Evolutionary conservation across 2,329 filamentous ascomycete genomes (phyloP).

Genomic region (Aspergillus luchuensis): DNA sequence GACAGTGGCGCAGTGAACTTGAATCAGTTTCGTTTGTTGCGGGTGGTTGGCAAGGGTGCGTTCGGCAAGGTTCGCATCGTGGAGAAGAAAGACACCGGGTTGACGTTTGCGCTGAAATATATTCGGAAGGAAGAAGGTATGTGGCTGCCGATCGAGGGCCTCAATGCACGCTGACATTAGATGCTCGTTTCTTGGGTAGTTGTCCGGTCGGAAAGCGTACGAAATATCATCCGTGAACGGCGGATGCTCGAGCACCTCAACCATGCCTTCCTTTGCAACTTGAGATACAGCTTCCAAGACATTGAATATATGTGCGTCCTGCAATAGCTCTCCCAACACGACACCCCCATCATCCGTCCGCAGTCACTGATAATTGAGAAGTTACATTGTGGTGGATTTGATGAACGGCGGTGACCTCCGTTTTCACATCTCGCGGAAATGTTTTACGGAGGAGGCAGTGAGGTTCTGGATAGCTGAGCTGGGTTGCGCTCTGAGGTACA

Average conservation of each 20-base stretch:
- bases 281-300: slow-evolving; percentile 98
- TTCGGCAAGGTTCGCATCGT: slow-evolving; percentile 99
- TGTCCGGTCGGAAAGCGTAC: slow-evolving; percentile 93
- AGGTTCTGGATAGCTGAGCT: slow-evolving; percentile 96
- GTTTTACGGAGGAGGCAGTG: slow-evolving; percentile 95
- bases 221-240: slow-evolving; percentile 96
- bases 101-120: slow-evolving; percentile 97
- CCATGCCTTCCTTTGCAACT: slow-evolving; percentile 95
- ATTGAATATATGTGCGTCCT: slow-evolving; percentile 88
- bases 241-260: slow-evolving; percentile 98
- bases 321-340: neutral
- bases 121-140: slow-evolving; percentile 94
- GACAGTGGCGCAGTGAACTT: slow-evolving; percentile 71
- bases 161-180: slow-evolving; percentile 14
- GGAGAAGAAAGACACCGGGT: slow-evolving; percentile 89
- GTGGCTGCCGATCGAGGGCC: slow-evolving; percentile 12
- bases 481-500: slow-evolving; percentile 84
- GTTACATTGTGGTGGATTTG: slow-evolving; percentile 91
- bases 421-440: slow-evolving; percentile 97
- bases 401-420: slow-evolving; percentile 97
- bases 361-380: slow-evolving; percentile 40
- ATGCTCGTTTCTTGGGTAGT: slow-evolving; percentile 58
- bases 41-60: slow-evolving; percentile 94
- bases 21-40: slow-evolving; percentile 92
- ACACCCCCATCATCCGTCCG: neutral